A percentile compares a stretch with the other conserved stretches of the same genome.
phyloP scores from a whole-genome alignment of 805 yeast genomes.

The Lachancea thermotolerans region DNA sequence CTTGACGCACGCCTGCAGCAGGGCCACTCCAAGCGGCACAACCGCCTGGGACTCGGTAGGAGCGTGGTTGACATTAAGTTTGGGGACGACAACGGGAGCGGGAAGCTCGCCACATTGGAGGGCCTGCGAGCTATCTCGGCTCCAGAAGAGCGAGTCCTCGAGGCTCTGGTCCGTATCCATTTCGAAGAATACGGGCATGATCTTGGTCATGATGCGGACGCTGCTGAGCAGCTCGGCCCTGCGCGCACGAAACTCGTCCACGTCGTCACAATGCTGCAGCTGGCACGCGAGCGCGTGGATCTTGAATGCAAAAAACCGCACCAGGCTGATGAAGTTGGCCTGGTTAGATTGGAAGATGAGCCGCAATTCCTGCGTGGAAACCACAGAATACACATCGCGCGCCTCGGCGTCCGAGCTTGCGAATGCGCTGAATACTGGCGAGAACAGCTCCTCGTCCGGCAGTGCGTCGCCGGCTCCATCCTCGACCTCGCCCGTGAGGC shows the following conservation, averaged over 20 bases:
- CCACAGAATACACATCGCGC: constrained; percentile 49
- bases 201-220: constrained; percentile 53
- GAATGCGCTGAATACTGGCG: constrained; percentile 9
- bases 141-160: constrained; percentile 19
- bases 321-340: constrained; percentile 48
- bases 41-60: neutral
- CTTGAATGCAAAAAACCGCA: constrained; percentile 37
- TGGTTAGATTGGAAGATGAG: constrained; percentile 51
- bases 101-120: constrained; percentile 5
- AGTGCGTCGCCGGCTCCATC: too few species aligned
- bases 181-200: constrained; percentile 67
- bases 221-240: constrained; percentile 47
- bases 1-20: constrained; percentile 21
- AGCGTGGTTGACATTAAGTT: constrained; percentile 10
- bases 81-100: constrained; percentile 7
- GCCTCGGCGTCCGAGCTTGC: constrained; percentile 35
- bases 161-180: constrained; percentile 32
- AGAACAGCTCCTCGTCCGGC: constrained; percentile 8
- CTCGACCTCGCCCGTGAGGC: too few species aligned
- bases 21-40: constrained; percentile 33
- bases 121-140: constrained; percentile 8
- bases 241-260: constrained; percentile 12
- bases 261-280: constrained; percentile 6
- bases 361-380: constrained; percentile 53
- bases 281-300: constrained; percentile 24